Base-by-base conservation (phyloP, 495 filamentous ascomycete genomes). In the Staphylotrichum longicolle region DNA sequence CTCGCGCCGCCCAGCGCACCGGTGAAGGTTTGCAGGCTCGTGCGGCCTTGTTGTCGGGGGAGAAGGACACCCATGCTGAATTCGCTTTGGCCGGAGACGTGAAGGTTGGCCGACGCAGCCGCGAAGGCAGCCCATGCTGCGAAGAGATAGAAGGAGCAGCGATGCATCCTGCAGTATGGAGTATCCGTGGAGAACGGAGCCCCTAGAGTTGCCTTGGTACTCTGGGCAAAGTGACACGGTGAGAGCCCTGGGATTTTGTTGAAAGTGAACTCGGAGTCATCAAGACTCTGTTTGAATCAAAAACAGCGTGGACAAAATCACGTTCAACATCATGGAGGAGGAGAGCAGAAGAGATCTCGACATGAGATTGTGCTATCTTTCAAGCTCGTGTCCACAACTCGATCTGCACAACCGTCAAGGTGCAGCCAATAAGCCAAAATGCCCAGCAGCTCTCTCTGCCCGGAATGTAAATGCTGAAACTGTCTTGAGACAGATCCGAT, bases 21-120 rank as follows among this genome's bases (percentile, higher is more conserved):
- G 11, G 42, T 54, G 51, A 75, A 75, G 2, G 54, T 27, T 54
- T 73, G 67, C 3, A 75, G 61, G 35, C 72, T 74, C 1, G 42
- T 41, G 35, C 54, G 11, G 47, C 58, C 35, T 56, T 51, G 54
- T 54, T 72, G 67, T 55, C 48, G 51, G 0, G 64, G 66, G 27
- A 57, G 50, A 3, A 70, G 52, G 30, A 58, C 20, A n/a, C 62
- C 66, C 45, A 64, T 63, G 46, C 32, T 12, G 45, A 70, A 70
- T 37, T 72, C 56, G 55, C 14, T 59, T 4, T 57, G 69, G 8
- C 62, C 58, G 32, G 59, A 48, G 14, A 58, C 64, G 20, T 54
- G 44, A 39, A 61, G 15, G 40, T 58, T 56, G 49, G 52, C 9
- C 1, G 64, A 58, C 5, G 66, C 53, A 35, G 33, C 37, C 46